Percentiles rank a stretch among this genome's conserved stretches.
Evolutionary conservation across 2,329 filamentous ascomycete species (phyloP).

Genomic region (Neocucurbitaria cava): DNA sequence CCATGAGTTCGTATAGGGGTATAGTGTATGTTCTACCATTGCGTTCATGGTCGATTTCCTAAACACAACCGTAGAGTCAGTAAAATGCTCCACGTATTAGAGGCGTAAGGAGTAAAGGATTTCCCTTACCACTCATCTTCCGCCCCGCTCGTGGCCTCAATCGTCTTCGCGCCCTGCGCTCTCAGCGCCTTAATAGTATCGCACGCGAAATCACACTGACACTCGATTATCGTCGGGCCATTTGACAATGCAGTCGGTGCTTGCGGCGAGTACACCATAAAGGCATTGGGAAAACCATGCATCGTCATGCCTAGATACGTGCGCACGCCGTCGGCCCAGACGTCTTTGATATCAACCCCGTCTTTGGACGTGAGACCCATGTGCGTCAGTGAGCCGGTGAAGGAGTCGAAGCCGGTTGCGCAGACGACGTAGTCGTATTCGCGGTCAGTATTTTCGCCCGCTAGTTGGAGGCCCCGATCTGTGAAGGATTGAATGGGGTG

Average conservation of each 20-base stretch:
- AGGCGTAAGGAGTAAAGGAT: too few relatives aligned
- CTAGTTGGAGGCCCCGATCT: constrained; percentile 57
- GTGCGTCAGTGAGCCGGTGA: constrained; percentile 44
- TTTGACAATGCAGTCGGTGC: constrained; percentile 55
- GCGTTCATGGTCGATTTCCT: constrained; percentile 41
- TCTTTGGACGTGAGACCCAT: constrained; percentile 42
- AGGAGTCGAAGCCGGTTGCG: constrained; percentile 53
- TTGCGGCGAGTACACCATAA: constrained; percentile 53
- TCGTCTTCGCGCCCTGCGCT: constrained; percentile 33
- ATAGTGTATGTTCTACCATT: constrained; percentile 41
- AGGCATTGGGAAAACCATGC: constrained; percentile 47
- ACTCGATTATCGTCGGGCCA: constrained; percentile 51
- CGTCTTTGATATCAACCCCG: constrained; percentile 41
- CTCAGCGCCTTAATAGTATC: constrained; percentile 45
- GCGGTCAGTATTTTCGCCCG: constrained; percentile 55
- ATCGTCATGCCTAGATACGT: constrained; percentile 51
- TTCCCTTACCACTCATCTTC: constrained; percentile 47
- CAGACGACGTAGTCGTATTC: constrained; percentile 62
- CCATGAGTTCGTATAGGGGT: constrained; percentile 50
- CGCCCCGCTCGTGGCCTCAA: constrained; percentile 48
- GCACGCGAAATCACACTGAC: constrained; percentile 50
- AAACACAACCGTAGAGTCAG: background rate
- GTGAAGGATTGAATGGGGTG: constrained; percentile 56
- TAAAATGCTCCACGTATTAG: background rate
- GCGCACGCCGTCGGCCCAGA: constrained; percentile 47